A percentile compares a stretch with the other conserved stretches of the same genome.
These are phyloP conservation scores for Rhododendron simsii DNA, from an alignment of 148 eudicot genomes.

Conservation along the genomic window DNA sequence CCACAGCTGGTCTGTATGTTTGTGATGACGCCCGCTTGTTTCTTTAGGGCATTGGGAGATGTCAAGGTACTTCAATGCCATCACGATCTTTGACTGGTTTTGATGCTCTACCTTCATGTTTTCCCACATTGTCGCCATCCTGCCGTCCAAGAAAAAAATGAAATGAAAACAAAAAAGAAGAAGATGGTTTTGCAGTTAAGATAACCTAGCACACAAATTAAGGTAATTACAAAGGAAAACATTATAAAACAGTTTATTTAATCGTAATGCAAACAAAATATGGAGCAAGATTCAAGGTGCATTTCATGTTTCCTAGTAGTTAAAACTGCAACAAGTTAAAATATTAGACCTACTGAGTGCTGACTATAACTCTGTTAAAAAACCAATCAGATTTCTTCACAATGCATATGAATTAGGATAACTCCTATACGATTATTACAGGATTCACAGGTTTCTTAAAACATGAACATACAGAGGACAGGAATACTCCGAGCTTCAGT, in stretches of 20 bases:
- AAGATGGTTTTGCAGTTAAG: not conserved
- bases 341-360: not conserved
- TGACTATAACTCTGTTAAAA: not conserved
- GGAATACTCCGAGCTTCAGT: too few relatives aligned
- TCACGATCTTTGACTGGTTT: constrained; percentile 48
- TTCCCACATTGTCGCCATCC: constrained; percentile 95
- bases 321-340: not conserved
- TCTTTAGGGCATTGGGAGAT: constrained; percentile 67
- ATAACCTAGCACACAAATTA: not conserved
- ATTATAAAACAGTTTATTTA: not conserved
- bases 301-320: not conserved
- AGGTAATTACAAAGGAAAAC: not conserved
- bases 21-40: constrained; percentile 64
- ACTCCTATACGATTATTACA: not conserved
- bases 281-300: not conserved
- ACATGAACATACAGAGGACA: not conserved
- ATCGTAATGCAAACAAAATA: not conserved
- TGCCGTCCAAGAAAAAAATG: constrained; percentile 21
- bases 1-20: constrained; percentile 61
- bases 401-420: not conserved
- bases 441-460: not conserved
- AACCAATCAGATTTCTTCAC: not conserved
- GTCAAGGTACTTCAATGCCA: constrained; percentile 39
- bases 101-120: constrained; percentile 59
- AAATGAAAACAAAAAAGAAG: not conserved